Evolutionary conservation across 805 yeast species (phyloP), one percentile per base, ranked within the genome.

Genomic region (Lipomyces starkeyi): DNA sequence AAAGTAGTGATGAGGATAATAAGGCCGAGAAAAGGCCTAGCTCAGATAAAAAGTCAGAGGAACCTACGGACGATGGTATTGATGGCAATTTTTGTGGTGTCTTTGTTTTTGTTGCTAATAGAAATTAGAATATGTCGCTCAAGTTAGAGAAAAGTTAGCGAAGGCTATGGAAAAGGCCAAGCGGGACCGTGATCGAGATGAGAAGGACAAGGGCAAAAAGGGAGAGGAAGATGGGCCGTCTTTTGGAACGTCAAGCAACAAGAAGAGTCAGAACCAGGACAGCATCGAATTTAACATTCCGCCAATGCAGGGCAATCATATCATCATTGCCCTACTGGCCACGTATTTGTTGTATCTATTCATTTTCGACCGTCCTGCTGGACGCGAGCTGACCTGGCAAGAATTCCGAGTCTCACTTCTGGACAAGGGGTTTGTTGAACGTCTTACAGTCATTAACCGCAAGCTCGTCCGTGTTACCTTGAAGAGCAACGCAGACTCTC

Each of bases 341-440:
- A 22, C 62, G 35, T 70, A 65, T 54, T 37, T 62, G 32, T 13
- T 60, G 25, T 71, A 62, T 58, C 59, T 57, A 25, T 22, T 62
- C 32, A 47, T 64, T 13, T 55, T 29, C 37, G 72, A 61, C 22
- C 61, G 64, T 14, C 70, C 64, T 47, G 47, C 25, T 20, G 73
- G 72, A 2, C 65, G 71, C 17, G 93, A 91, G 75, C 83, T 94
- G 67, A 88, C 97, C 1, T 95, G 93, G 89, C 98, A 95, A 80
- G 97, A 94, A 76, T 94, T 95, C 81, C 85, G 91, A 55, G 82
- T 88, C 4, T 83, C 88, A 59, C 88, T 88, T 74, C 82, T 95
- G 68, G 91, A 89, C 70, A 90, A 88, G 74, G 93, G 93, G 4
- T 83, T 87, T 56, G 99, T 95, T 14, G 83, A 87, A 59, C 86